These are phyloP conservation scores for Glebionis coronaria DNA, from an alignment of 129 eudicot species.

Conservation along the genomic window DNA sequence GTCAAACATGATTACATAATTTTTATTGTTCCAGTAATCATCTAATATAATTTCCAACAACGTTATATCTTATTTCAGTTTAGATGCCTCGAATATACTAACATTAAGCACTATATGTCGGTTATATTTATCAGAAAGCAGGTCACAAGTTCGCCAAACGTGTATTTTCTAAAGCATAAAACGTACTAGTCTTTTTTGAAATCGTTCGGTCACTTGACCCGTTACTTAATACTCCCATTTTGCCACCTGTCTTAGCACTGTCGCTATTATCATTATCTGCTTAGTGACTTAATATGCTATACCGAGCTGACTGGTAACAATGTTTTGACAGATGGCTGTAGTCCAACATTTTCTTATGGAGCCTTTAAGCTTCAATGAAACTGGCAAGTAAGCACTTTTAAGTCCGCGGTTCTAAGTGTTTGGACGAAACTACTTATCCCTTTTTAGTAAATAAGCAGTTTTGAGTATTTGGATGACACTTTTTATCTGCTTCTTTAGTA, in stretches of 20 bases:
- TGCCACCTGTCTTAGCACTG: neutral
- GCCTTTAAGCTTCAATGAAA: conserved; percentile 62
- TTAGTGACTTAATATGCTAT: conserved; percentile 5
- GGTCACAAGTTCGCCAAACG: neutral
- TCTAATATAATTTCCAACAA: no score
- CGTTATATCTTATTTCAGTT: no score
- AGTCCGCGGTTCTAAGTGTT: no score
- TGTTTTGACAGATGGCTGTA: conserved; percentile 58
- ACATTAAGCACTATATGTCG: neutral
- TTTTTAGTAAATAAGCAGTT: no score
- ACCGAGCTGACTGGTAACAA: neutral
- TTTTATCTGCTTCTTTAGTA: no score
- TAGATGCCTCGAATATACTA: no score
- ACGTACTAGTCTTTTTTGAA: no score
- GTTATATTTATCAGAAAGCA: no score
- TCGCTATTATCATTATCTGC: neutral
- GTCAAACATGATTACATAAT: neutral
- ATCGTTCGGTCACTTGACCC: neutral
- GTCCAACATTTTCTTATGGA: conserved; percentile 61
- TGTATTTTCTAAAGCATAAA: neutral
- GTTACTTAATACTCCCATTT: conserved; percentile 2
- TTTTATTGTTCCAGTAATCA: neutral
- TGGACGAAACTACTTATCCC: no score
- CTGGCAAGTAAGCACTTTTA: no score
- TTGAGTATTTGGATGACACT: no score